Evolutionary conservation across 768 basidiomycete genomes (phyloP).

Genomic region (Tricholoma hemisulphureum): DNA sequence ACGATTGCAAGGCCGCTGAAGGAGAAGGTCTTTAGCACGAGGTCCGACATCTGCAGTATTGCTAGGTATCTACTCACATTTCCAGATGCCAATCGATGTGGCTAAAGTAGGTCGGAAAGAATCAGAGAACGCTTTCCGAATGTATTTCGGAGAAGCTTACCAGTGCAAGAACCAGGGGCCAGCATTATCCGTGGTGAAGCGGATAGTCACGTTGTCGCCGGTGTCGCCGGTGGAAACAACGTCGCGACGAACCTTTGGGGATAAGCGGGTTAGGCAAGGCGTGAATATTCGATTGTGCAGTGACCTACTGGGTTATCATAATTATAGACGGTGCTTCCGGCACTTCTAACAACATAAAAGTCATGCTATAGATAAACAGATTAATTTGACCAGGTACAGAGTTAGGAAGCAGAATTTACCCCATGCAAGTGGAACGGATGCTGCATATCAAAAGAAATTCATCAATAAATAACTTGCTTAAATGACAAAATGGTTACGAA

Average conservation of each 20-base stretch:
- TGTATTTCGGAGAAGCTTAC: conserved; percentile 13
- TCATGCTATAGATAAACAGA: conserved; percentile 28
- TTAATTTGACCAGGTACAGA: conserved; percentile 1
- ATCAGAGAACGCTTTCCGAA: background rate
- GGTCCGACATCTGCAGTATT: background rate
- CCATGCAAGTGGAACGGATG: conserved; percentile 52
- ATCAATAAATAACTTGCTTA: background rate
- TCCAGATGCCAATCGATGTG: conserved; percentile 47
- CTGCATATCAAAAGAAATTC: conserved; percentile 8
- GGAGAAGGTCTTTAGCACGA: background rate
- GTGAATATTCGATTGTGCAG: background rate
- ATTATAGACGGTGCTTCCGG: conserved; percentile 38
- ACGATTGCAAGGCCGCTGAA: conserved; percentile 35
- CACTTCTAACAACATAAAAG: conserved; percentile 44
- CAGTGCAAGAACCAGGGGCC: conserved; percentile 60
- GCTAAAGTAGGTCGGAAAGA: conserved; percentile 16
- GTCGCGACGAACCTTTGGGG: conserved; percentile 40
- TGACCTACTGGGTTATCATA: conserved; percentile 47
- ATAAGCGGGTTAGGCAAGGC: background rate
- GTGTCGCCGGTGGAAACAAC: conserved; percentile 44
- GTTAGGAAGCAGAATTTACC: conserved; percentile 27
- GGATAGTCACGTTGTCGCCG: conserved; percentile 49
- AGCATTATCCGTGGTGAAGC: conserved; percentile 67
- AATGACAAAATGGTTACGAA: conserved; percentile 1
- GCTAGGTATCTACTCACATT: conserved; percentile 17